Evolutionary conservation across 2,329 filamentous ascomycete species (phyloP), one percentile per base, ranked within the genome.

Genomic region (Penicillium aurantiogriseum): DNA sequence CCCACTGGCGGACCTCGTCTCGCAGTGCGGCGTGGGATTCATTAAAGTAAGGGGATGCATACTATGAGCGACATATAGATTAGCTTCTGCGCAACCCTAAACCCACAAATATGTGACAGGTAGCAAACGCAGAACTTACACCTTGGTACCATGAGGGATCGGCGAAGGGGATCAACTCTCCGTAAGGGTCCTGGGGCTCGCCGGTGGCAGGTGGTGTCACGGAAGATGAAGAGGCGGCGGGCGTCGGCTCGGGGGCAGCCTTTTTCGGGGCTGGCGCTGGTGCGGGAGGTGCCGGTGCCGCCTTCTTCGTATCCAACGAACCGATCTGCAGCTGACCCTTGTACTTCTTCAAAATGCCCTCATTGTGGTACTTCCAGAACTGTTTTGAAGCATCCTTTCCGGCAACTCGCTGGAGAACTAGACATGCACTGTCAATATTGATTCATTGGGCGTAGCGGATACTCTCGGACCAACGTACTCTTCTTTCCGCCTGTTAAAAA

Each of bases 1-100:
- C 85, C 92, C 92, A 99, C 80, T 92, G 84, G 70, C 94, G 90
- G 59, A 97, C 83, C 81, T 99, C 94, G 63, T 86, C 88, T 59
- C 94, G 91, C 49, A 99, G 88, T 51, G 91, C 92, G 56, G 87
- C 92, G 77, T 99, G 94, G 5, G 91, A 87, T 77, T 96, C 88
- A 79, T 97, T 97, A 83, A 89, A 96, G 83, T 97, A 97, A 29
- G 93, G 91, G 2, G 93, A 96, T 80, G 96, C 90, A 78, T 96
- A 96, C 90, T 95, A 63, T 38, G 11, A 27, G 29, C 49, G 42
- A 31, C 53, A 62, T 29, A 43, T 23, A 40, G 8, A 36, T 61
- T 36, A 66, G 62, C 45, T 54, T 55, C 40, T n/a, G 21, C 15
- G 27, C 43, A 19, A 33, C 31, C 31, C 3, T 15, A 19, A 52